Conservation (phyloP, 139 green algal genomes). For the Closterium sp. region DNA sequence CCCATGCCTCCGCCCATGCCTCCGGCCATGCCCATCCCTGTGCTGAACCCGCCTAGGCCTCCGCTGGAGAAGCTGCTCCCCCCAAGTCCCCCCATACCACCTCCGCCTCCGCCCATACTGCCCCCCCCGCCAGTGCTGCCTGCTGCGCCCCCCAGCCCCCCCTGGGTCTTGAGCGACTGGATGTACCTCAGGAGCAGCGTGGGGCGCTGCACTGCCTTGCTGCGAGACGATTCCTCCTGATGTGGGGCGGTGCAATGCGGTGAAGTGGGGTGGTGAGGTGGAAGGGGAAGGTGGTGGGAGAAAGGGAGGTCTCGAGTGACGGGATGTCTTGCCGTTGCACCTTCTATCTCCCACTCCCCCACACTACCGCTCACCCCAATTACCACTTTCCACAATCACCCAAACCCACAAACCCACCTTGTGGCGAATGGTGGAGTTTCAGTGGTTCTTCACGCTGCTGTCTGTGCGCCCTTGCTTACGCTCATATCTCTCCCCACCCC, state of each 20-base stretch:
- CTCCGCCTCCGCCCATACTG: background rate
- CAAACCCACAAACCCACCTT: too few species aligned
- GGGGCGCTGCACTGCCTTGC: background rate
- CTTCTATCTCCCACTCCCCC: too few species aligned
- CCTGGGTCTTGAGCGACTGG: constrained; percentile 9
- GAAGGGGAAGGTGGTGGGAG: background rate
- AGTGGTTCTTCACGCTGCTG: constrained; percentile 85
- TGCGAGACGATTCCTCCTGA: background rate
- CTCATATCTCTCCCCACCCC: constrained; percentile 46
- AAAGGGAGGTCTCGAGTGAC: background rate
- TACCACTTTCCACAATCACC: too few species aligned
- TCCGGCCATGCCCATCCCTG: background rate
- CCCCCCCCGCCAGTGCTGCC: background rate
- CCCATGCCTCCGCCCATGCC: background rate
- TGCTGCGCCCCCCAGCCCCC: background rate
- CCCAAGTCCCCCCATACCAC: background rate
- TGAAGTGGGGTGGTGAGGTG: background rate
- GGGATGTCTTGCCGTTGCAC: too few species aligned
- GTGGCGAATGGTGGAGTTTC: constrained; percentile 61
- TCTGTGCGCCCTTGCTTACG: constrained; percentile 64
- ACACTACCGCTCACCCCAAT: too few species aligned
- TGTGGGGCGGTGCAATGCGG: background rate
- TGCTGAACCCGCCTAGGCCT: background rate
- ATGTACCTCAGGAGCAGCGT: constrained; percentile 18
- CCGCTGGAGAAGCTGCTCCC: background rate